A percentile compares a stretch with the other conserved stretches of the same genome.
These are phyloP conservation scores for Juglanconis oblonga DNA, from an alignment of 2,329 filamentous ascomycete species.

Conservation along the genomic window DNA sequence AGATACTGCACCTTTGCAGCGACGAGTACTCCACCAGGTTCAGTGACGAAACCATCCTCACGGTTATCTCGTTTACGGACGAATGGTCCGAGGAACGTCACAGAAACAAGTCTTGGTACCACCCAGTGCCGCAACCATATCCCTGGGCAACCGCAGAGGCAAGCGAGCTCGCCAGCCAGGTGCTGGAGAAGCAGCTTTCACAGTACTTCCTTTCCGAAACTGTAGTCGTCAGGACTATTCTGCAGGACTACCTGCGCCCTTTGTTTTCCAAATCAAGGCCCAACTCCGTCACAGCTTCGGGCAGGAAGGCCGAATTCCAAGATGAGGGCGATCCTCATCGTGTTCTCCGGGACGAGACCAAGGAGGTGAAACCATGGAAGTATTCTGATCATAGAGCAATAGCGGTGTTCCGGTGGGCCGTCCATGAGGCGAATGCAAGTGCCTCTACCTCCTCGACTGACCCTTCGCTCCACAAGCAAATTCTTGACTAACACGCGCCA, in stretches of 20 bases:
- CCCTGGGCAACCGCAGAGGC: conserved; percentile 30
- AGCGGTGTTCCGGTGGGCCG: conserved; percentile 59
- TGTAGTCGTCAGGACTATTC: conserved; percentile 54
- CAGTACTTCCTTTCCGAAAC: conserved; percentile 11
- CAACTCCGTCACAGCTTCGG: conserved; percentile 51
- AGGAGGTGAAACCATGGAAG: conserved; percentile 59
- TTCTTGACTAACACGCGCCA: conserved; percentile 11
- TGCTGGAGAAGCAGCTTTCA: conserved; percentile 31
- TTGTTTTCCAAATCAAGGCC: conserved; percentile 61
- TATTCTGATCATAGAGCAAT: conserved; percentile 48
- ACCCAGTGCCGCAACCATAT: background rate
- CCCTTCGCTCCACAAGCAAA: background rate
- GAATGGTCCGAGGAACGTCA: background rate
- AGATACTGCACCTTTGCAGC: background rate
- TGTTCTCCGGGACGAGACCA: conserved; percentile 35
- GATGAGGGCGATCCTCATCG: conserved; percentile 34
- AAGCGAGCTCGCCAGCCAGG: conserved; percentile 25
- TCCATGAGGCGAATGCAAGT: conserved; percentile 49
- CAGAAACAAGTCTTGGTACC: background rate
- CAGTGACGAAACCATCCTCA: conserved; percentile 27
- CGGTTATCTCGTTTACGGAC: conserved; percentile 32
- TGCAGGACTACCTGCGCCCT: conserved; percentile 63
- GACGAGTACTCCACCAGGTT: conserved; percentile 8
- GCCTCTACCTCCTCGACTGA: too few species aligned
- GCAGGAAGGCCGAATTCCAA: conserved; percentile 50